Conservation (phyloP, 768 basidiomycete species). For the Amylocystis lapponica region DNA sequence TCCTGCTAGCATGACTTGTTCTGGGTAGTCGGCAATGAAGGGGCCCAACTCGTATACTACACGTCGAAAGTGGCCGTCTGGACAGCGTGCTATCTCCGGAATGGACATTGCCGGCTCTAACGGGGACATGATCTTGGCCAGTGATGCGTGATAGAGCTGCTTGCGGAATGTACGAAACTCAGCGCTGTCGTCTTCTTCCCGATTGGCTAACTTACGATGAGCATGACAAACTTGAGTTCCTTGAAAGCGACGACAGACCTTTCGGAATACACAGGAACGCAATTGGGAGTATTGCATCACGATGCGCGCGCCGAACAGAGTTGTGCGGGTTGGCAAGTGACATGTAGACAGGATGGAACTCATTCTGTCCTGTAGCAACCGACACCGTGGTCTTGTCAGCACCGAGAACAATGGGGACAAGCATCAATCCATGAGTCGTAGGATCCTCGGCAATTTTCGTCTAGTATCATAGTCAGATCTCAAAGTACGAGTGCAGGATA, state of each 20-base stretch:
- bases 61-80: conserved; percentile 21
- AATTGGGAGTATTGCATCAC: conserved; percentile 8
- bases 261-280: conserved; percentile 28
- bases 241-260: conserved; percentile 14
- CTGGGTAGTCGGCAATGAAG: conserved; percentile 30
- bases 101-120: conserved; percentile 6
- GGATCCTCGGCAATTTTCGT: conserved; percentile 7
- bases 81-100: conserved; percentile 10
- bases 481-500: neutral
- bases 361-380: conserved; percentile 18
- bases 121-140: neutral
- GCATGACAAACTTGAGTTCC: neutral
- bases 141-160: neutral
- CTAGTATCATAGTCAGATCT: conserved; percentile 1
- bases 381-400: conserved; percentile 25
- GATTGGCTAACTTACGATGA: neutral
- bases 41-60: conserved; percentile 22
- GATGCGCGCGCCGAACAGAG: conserved; percentile 17
- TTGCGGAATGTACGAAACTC: neutral
- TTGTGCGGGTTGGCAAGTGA: conserved; percentile 19
- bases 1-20: conserved; percentile 26
- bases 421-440: conserved; percentile 6
- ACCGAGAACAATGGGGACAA: conserved; percentile 16
- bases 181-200: neutral
- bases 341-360: conserved; percentile 21